These are phyloP conservation scores for Chrysanthemum makinoi DNA, from an alignment of 129 eudicot species.

Conservation along the genomic window DNA sequence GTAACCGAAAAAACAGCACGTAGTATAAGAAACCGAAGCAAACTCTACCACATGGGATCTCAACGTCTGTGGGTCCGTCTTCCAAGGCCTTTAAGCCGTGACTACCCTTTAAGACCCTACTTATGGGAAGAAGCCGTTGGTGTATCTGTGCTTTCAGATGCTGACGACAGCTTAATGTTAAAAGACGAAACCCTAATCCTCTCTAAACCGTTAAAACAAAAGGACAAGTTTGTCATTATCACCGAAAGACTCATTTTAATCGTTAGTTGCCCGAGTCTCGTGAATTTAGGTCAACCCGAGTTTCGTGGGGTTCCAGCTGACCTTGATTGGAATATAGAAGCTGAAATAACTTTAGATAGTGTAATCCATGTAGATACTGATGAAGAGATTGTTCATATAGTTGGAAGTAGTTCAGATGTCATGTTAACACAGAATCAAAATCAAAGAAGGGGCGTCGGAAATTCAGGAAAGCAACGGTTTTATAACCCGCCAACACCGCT, in stretches of 20 bases:
- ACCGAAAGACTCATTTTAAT: conserved; percentile 59
- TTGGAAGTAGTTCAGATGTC: conserved; percentile 74
- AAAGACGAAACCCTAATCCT: conserved; percentile 61
- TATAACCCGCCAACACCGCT: conserved; percentile 41
- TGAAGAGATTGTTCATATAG: conserved; percentile 77
- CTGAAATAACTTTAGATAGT: conserved; percentile 73
- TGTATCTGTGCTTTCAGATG: conserved; percentile 49
- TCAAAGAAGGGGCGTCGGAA: conserved; percentile 36
- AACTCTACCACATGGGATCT: conserved; percentile 60
- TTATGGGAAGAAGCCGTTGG: conserved; percentile 97
- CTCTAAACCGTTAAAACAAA: conserved; percentile 64
- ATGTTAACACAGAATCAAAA: conserved; percentile 38
- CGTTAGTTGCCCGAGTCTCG: conserved; percentile 69
- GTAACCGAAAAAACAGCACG: conserved; percentile 96
- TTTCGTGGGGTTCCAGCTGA: conserved; percentile 79
- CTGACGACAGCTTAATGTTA: conserved; percentile 40
- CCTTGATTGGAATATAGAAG: conserved; percentile 71
- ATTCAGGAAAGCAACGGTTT: conserved; percentile 42
- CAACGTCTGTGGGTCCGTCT: conserved; percentile 72
- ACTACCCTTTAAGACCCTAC: conserved; percentile 67
- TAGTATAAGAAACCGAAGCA: conserved; percentile 90
- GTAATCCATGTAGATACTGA: conserved; percentile 75
- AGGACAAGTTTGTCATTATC: conserved; percentile 63
- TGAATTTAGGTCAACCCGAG: conserved; percentile 53
- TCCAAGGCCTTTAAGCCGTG: conserved; percentile 68